Percentiles rank a stretch among this genome's conserved stretches.
Conservation (phyloP, 805 yeast genomes). For the Danielozyma ontarioensis region DNA sequence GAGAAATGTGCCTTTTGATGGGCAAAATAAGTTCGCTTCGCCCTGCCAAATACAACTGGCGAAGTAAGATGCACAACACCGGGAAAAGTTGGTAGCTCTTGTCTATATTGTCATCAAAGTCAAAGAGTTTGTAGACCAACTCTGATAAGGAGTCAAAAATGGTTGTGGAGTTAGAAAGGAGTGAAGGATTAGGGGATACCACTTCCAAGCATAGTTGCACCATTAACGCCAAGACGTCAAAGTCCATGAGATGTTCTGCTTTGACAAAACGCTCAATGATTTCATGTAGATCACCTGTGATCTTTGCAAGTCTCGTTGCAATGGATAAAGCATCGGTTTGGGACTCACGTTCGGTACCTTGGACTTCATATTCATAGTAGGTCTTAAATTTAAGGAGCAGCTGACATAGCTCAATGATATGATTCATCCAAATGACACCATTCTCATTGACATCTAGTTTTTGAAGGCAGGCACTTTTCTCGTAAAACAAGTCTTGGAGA, state of each 20-base stretch:
- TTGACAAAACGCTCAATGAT: background rate
- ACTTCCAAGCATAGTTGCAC: no score
- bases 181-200: background rate
- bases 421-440: conserved; percentile 16
- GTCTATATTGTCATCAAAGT: no score
- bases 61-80: conserved; percentile 10
- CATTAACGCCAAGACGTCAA: no score
- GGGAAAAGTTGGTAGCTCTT: no score
- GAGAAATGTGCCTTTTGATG: conserved; percentile 8
- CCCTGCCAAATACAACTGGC: conserved; percentile 13
- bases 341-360: no score
- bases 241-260: background rate
- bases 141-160: conserved; percentile 1
- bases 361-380: conserved; percentile 2
- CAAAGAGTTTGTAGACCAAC: no score
- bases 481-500: conserved; percentile 14
- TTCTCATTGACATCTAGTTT: no score
- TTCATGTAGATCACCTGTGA: background rate
- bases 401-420: conserved; percentile 4
- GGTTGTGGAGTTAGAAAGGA: background rate
- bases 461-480: conserved; percentile 6
- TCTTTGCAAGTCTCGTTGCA: no score
- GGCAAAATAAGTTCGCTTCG: conserved; percentile 11
- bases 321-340: no score
- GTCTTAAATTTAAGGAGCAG: conserved; percentile 4